Evolutionary conservation across 352 stramenopile genomes (phyloP).

Genomic region (Albugo candida): DNA sequence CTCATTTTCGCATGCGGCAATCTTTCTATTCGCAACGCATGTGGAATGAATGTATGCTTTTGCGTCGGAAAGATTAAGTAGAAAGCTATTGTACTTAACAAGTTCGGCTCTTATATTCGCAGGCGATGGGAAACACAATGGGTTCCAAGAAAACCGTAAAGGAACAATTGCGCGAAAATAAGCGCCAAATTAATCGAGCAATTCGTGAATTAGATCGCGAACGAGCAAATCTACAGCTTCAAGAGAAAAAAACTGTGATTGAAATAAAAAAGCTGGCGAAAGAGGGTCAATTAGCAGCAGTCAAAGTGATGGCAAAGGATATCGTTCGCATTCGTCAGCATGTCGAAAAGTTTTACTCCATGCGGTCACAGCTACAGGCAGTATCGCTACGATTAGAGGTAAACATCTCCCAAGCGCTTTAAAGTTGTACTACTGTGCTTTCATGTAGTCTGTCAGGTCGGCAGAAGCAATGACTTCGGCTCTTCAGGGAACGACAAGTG

Average conservation of each 20-base stretch:
- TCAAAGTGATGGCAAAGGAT: constrained; percentile 97
- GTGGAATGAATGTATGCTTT: too few relatives aligned
- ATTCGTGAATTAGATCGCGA: constrained; percentile 94
- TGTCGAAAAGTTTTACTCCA: constrained; percentile 96
- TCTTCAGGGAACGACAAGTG: constrained; percentile 61
- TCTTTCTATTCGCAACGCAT: too few relatives aligned
- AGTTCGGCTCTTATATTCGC: too few relatives aligned
- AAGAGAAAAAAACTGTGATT: constrained; percentile 90
- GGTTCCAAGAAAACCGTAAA: constrained; percentile 71
- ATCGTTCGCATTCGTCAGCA: constrained; percentile 90
- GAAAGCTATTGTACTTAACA: too few relatives aligned
- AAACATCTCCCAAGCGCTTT: neutral
- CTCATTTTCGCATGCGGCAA: too few relatives aligned
- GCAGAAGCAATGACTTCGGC: constrained; percentile 89
- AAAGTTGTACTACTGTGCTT: neutral
- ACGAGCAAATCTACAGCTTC: constrained; percentile 76
- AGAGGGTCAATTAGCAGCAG: constrained; percentile 87
- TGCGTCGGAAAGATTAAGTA: too few relatives aligned
- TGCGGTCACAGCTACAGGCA: constrained; percentile 91
- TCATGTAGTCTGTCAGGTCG: constrained; percentile 87
- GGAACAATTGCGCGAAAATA: constrained; percentile 92
- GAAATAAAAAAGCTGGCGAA: constrained; percentile 97
- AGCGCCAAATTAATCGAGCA: constrained; percentile 92
- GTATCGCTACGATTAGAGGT: constrained; percentile 83
- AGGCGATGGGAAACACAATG: constrained; percentile 45